Evolutionary conservation across 768 basidiomycete species (phyloP), one percentile per base, ranked within the genome.

Genomic region (Lepiota brunneoincarnata): DNA sequence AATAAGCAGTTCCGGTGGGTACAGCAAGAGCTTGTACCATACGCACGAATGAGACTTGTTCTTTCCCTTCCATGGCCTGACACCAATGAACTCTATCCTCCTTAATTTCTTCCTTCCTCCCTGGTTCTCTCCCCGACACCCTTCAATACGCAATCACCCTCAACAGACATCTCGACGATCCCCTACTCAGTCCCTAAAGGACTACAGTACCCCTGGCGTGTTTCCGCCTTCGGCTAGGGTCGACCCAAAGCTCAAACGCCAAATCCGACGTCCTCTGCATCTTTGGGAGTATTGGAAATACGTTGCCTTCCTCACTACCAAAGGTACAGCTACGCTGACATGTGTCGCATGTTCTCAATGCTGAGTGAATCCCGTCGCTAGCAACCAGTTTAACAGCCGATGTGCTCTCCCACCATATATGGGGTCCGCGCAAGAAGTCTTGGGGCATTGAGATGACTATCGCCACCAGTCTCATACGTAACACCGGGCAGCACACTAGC

Each of bases 361-460:
- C 50, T 56, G 35, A 58, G 45, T 39, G 31, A 46, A 26, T 12
- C 37, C 43, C 1, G 12, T 23, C 23, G 11, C 35, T 57, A 78
- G 75, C 74, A 31, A 78, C 75, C 40, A 75, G 75, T 56, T 61
- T 81, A 39, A 82, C 85, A 3, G 72, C 77, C 11, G 93, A 91
- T 49, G 77, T 97, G 21, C 68, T 96, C 43, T 75, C 79, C 6
- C 89, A 97, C 66, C 82, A 87, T 58, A 72, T 98, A 37, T 88
- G 84, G 75, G 96, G 96, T 2, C 94, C 96, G 0, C 84, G 88
- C 39, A 84, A 85, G 64, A 89, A 89, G 65, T 86, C 88, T 5
- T 99, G 96, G 96, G 93, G 94, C 0, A 85, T 94, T 49, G 89
- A 91, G 71, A 92, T 98, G 90, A 95, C 95, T 2, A 78, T 96